These are phyloP conservation scores for Santalum album DNA, from an alignment of 164 flowering plant genomes.

Conservation along the genomic window DNA sequence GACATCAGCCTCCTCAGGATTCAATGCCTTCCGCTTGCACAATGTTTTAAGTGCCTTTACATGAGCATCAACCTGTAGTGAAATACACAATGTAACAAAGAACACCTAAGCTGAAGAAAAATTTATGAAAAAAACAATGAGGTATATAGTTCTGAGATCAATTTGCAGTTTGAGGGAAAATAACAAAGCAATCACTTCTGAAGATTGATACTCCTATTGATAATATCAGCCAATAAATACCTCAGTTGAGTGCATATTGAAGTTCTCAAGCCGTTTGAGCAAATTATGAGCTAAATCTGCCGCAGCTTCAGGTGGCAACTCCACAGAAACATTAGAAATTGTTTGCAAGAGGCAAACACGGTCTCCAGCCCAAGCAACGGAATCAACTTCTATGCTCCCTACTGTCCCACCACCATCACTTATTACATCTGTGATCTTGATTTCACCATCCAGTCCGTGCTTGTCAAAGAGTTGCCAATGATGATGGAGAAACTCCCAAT, in stretches of 20 bases:
- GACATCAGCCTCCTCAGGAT: conserved; percentile 51
- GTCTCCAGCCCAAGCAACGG: conserved; percentile 82
- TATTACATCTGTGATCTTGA: conserved; percentile 21
- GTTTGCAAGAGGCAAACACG: conserved; percentile 86
- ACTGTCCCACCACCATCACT: conserved; percentile 21
- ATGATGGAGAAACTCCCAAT: conserved; percentile 88
- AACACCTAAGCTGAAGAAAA: neutral
- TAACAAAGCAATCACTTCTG: no score
- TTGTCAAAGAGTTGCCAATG: conserved; percentile 91
- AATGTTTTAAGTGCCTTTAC: conserved; percentile 81
- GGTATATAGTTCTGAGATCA: no score
- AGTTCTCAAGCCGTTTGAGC: conserved; percentile 66
- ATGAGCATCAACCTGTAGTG: conserved; percentile 77
- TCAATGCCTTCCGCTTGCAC: conserved; percentile 66
- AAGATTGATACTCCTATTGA: neutral
- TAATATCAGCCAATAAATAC: conserved; percentile 23
- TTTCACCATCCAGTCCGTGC: conserved; percentile 18
- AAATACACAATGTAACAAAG: neutral
- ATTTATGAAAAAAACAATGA: no score
- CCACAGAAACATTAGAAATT: conserved; percentile 79
- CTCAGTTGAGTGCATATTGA: conserved; percentile 93
- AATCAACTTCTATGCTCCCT: conserved; percentile 26
- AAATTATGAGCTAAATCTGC: conserved; percentile 82
- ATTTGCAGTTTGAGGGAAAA: no score
- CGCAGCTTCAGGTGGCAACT: conserved; percentile 80